Conservation (phyloP, 805 yeast species). For the Kodamaea neixiangensis region DNA sequence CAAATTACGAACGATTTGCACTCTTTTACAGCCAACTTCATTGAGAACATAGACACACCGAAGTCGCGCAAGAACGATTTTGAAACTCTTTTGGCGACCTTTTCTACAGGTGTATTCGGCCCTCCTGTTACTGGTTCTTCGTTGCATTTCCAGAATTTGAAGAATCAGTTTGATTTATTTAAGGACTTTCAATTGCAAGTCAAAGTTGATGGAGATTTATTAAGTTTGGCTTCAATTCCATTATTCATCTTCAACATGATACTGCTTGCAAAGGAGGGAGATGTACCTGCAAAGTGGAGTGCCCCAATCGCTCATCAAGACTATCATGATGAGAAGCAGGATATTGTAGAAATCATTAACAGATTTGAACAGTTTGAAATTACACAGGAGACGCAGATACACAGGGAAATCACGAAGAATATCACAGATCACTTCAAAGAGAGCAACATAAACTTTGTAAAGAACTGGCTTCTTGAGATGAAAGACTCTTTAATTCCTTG, state of each 20-base stretch:
- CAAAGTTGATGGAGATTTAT: constrained; percentile 17
- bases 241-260: constrained; percentile 27
- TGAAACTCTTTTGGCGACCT: constrained; percentile 22
- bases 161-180: constrained; percentile 37
- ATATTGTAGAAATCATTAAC: constrained; percentile 25
- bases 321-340: constrained; percentile 39
- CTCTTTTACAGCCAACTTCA: constrained; percentile 23
- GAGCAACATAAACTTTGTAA: constrained; percentile 31
- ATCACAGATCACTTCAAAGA: constrained; percentile 15
- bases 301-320: constrained; percentile 32
- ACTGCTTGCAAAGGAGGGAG: constrained; percentile 10
- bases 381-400: constrained; percentile 23
- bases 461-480: constrained; percentile 43
- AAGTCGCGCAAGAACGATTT: constrained; percentile 27
- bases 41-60: constrained; percentile 20
- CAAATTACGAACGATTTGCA: constrained; percentile 26
- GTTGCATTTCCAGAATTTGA: constrained; percentile 38
- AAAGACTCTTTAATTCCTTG: constrained; percentile 45
- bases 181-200: constrained; percentile 44
- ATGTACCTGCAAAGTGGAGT: constrained; percentile 23
- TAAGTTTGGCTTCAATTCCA: constrained; percentile 35
- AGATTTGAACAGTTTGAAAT: constrained; percentile 16
- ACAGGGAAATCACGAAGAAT: constrained; percentile 22
- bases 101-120: constrained; percentile 41
- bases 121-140: constrained; percentile 36